Evolutionary conservation across 23 red algal genomes (phyloP).

Genomic region (Agarophyton chilense): DNA sequence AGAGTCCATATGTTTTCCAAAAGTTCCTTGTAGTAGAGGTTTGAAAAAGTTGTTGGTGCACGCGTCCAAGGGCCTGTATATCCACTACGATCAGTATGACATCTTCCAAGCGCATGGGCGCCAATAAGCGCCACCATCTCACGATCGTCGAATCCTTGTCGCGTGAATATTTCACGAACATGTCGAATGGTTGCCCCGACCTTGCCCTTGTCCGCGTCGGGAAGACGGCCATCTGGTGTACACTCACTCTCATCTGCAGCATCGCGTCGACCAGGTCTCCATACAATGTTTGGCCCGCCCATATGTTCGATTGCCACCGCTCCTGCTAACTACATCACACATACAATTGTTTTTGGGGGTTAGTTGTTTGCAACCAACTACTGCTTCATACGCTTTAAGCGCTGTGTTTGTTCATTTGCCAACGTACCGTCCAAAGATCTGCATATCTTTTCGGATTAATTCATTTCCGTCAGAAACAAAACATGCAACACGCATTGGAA

Average conservation of each 20-base stretch:
- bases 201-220: slow-evolving; percentile 64
- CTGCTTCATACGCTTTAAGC: neutral
- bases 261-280: slow-evolving; percentile 75
- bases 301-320: slow-evolving; percentile 86
- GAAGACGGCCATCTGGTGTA: slow-evolving; percentile 83
- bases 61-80: slow-evolving; percentile 71
- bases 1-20: slow-evolving; percentile 73
- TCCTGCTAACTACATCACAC: slow-evolving; percentile 53
- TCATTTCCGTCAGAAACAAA: neutral
- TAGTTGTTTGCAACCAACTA: neutral
- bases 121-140: slow-evolving; percentile 89
- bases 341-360: neutral
- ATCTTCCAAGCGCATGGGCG: slow-evolving; percentile 82
- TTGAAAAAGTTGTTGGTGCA: slow-evolving; percentile 81
- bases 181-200: slow-evolving; percentile 69
- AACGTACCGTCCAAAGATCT: slow-evolving; percentile 67
- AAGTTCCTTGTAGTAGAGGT: slow-evolving; percentile 79
- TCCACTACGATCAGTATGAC: slow-evolving; percentile 75
- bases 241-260: slow-evolving; percentile 53
- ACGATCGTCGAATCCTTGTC: slow-evolving; percentile 89
- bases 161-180: slow-evolving; percentile 77
- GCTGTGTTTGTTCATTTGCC: neutral
- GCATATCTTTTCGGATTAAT: slow-evolving; percentile 26
- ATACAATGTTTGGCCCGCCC: slow-evolving; percentile 87
- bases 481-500: neutral